Evolutionary conservation across 805 yeast genomes (phyloP).

Genomic region (Kurtzmaniella cleridarum): DNA sequence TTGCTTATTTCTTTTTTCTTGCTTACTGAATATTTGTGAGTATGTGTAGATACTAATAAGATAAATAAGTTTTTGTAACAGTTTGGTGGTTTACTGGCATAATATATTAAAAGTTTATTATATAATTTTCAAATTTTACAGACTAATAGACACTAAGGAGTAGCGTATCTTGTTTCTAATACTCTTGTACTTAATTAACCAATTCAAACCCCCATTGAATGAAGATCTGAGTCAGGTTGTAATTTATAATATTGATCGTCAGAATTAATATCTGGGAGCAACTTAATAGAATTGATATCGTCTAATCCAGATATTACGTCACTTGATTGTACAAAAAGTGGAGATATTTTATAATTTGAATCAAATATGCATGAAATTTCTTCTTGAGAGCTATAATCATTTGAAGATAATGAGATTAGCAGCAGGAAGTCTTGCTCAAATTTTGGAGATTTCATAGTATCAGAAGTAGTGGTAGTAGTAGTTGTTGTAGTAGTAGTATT

Average conservation of each 20-base stretch:
- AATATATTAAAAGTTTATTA: too few relatives aligned
- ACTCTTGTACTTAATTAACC: too few relatives aligned
- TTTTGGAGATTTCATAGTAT: background rate
- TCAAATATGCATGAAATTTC: background rate
- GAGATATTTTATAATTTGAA: background rate
- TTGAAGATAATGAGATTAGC: constrained; percentile 1
- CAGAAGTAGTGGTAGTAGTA: background rate
- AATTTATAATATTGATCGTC: constrained; percentile 1
- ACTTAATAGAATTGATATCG: background rate
- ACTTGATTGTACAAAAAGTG: background rate
- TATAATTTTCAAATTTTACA: too few relatives aligned
- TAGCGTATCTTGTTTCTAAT: too few relatives aligned
- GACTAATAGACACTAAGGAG: too few relatives aligned
- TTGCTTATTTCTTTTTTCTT: too few relatives aligned
- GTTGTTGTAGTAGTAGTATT: background rate
- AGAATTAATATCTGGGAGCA: background rate
- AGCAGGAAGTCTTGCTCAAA: background rate
- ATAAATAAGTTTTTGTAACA: too few relatives aligned
- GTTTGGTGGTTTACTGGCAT: too few relatives aligned
- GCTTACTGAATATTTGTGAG: too few relatives aligned
- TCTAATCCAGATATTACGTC: constrained; percentile 1
- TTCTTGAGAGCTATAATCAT: background rate
- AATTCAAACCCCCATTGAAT: too few relatives aligned
- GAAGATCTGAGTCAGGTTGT: too few relatives aligned
- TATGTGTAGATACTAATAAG: too few relatives aligned